These are phyloP conservation scores for Sporothrix schenckii DNA, from an alignment of 2,329 filamentous ascomycete species.

Conservation along the genomic window DNA sequence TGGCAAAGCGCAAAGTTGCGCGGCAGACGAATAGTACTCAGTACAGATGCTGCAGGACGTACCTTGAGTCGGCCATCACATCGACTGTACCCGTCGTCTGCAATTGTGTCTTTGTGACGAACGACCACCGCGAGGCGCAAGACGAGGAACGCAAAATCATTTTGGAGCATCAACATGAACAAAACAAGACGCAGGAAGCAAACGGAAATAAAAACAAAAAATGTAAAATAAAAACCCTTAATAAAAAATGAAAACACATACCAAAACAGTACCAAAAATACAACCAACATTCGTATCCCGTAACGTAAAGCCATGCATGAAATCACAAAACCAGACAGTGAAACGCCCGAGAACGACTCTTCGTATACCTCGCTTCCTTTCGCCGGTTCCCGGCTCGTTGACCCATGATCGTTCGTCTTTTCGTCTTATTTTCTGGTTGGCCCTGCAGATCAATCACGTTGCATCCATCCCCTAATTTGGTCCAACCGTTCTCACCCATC, in stretches of 20 bases:
- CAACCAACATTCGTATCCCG: neutral
- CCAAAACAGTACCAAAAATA: neutral
- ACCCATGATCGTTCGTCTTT: constrained; percentile 1
- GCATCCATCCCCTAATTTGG: neutral
- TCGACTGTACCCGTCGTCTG: too few relatives aligned
- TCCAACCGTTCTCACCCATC: neutral
- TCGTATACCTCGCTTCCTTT: neutral
- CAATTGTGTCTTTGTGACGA: too few relatives aligned
- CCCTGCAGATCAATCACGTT: constrained; percentile 10
- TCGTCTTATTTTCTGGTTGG: constrained; percentile 11
- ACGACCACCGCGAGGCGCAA: neutral
- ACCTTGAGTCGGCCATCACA: too few relatives aligned
- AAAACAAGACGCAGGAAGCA: neutral
- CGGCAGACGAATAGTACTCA: neutral
- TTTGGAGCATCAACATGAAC: neutral
- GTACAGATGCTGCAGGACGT: too few relatives aligned
- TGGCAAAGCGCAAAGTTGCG: neutral
- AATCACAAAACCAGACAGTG: neutral
- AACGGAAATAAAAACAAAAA: neutral
- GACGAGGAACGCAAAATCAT: neutral
- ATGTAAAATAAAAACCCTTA: neutral
- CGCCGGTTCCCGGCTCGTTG: neutral
- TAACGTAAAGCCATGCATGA: constrained; percentile 9
- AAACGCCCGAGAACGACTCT: constrained; percentile 10
- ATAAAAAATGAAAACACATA: neutral